Percentiles rank a stretch among this genome's conserved stretches.
These are phyloP conservation scores for Canariomyces notabilis DNA, from an alignment of 2,329 filamentous ascomycete genomes.

Conservation along the genomic window DNA sequence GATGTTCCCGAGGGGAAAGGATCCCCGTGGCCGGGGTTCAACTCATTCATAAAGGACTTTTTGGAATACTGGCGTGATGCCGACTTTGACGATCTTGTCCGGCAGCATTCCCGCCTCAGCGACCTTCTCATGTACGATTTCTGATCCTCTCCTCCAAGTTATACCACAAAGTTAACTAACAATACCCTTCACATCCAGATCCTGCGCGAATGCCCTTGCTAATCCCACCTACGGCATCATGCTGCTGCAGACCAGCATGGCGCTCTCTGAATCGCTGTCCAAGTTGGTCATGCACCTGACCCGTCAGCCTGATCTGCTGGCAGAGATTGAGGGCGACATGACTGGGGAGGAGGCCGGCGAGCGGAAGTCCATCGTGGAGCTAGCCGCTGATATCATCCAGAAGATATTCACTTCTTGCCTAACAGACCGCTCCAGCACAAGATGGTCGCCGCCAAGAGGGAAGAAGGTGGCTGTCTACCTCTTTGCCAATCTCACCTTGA, in stretches of 20 bases:
- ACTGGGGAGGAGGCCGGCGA: constrained; percentile 57
- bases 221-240: constrained; percentile 75
- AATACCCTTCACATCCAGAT: constrained; percentile 43
- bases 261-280: constrained; percentile 73
- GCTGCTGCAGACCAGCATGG: constrained; percentile 77
- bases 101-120: constrained; percentile 70
- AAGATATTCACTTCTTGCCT: constrained; percentile 88
- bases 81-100: constrained; percentile 67
- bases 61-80: constrained; percentile 77
- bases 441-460: constrained; percentile 67
- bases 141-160: neutral
- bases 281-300: constrained; percentile 81
- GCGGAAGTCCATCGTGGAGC: constrained; percentile 75
- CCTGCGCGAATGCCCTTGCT: constrained; percentile 75
- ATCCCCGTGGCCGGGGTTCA: constrained; percentile 69
- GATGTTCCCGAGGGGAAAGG: constrained; percentile 59
- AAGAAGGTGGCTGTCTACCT: constrained; percentile 86
- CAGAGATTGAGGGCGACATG: constrained; percentile 48
- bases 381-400: constrained; percentile 82
- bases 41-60: constrained; percentile 76
- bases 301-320: constrained; percentile 70
- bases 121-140: constrained; percentile 65
- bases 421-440: constrained; percentile 67
- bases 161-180: neutral
- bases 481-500: constrained; percentile 85